A percentile compares a stretch with the other conserved stretches of the same genome.
Evolutionary conservation across 805 yeast genomes (phyloP).

Genomic region (Pichia cephalocereana): DNA sequence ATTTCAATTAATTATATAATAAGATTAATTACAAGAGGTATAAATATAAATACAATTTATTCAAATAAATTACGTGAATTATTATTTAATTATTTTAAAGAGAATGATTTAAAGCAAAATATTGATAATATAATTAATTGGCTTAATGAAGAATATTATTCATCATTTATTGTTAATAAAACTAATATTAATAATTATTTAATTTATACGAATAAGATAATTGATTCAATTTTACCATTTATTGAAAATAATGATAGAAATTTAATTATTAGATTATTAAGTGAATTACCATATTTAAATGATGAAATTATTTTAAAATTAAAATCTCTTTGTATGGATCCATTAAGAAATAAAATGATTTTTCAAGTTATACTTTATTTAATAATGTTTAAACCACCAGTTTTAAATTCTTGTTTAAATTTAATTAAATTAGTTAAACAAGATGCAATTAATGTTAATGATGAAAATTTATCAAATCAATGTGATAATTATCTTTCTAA

Average conservation of each 20-base stretch:
- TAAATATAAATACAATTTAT: slow-evolving; percentile 33
- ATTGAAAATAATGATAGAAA: slow-evolving; percentile 76
- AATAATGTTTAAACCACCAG: slow-evolving; percentile 88
- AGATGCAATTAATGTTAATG: slow-evolving; percentile 22
- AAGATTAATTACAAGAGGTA: slow-evolving; percentile 77
- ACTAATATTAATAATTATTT: slow-evolving; percentile 33
- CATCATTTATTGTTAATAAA: slow-evolving; percentile 44
- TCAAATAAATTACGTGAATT: slow-evolving; percentile 60
- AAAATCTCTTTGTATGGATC: slow-evolving; percentile 73
- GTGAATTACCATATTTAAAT: slow-evolving; percentile 78
- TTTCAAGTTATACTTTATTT: slow-evolving; percentile 73
- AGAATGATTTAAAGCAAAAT: slow-evolving; percentile 53
- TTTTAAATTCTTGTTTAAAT: slow-evolving; percentile 41
- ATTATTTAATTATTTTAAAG: slow-evolving; percentile 62
- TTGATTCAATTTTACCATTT: slow-evolving; percentile 78
- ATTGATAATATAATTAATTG: slow-evolving; percentile 78
- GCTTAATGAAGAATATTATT: slow-evolving; percentile 83
- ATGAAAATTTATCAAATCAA: slow-evolving; percentile 42
- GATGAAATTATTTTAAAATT: slow-evolving; percentile 53
- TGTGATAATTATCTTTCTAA: slow-evolving; percentile 39
- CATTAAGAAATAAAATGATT: slow-evolving; percentile 72
- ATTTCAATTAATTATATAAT: slow-evolving; percentile 45
- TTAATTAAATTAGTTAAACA: slow-evolving; percentile 40
- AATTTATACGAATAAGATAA: slow-evolving; percentile 58
- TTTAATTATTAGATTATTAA: slow-evolving; percentile 68